Evolutionary conservation across 805 yeast genomes (phyloP).

Genomic region (Saturnispora mendoncae): DNA sequence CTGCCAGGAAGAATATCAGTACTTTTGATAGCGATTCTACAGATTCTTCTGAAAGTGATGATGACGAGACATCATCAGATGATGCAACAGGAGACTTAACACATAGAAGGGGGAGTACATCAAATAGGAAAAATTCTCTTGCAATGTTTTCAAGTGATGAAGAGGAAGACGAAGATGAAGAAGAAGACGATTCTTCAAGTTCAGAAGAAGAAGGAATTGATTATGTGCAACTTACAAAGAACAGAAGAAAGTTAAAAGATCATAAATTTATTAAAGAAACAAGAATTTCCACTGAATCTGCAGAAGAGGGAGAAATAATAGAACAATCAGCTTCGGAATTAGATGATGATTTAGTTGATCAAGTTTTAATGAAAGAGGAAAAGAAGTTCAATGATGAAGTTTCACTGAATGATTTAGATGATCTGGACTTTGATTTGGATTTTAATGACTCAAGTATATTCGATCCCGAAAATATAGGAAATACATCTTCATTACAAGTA

Average conservation of each 20-base stretch:
- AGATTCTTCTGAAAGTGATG: conserved; percentile 19
- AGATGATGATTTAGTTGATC: conserved; percentile 33
- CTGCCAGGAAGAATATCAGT: conserved; percentile 2
- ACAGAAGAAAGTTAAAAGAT: conserved; percentile 44
- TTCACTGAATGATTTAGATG: conserved; percentile 16
- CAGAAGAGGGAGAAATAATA: conserved; percentile 18
- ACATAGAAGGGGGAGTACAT: background rate
- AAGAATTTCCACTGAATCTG: conserved; percentile 3
- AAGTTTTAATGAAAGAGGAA: conserved; percentile 33
- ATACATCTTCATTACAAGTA: background rate
- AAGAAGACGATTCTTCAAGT: conserved; percentile 29
- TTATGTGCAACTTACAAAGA: conserved; percentile 63
- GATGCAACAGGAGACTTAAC: conserved; percentile 2
- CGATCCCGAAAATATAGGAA: conserved; percentile 28
- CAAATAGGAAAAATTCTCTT: conserved; percentile 10
- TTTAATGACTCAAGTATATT: conserved; percentile 13
- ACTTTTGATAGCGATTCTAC: background rate
- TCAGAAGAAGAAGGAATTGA: conserved; percentile 62
- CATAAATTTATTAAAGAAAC: conserved; percentile 35
- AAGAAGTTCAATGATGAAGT: conserved; percentile 19
- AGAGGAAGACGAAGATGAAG: conserved; percentile 19
- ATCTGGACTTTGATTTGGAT: conserved; percentile 17
- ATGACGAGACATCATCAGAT: conserved; percentile 18
- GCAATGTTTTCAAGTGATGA: conserved; percentile 4
- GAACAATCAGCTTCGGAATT: conserved; percentile 32